Base-by-base conservation (phyloP, 176 grass and related monocot genomes). In the Poa pratensis region DNA sequence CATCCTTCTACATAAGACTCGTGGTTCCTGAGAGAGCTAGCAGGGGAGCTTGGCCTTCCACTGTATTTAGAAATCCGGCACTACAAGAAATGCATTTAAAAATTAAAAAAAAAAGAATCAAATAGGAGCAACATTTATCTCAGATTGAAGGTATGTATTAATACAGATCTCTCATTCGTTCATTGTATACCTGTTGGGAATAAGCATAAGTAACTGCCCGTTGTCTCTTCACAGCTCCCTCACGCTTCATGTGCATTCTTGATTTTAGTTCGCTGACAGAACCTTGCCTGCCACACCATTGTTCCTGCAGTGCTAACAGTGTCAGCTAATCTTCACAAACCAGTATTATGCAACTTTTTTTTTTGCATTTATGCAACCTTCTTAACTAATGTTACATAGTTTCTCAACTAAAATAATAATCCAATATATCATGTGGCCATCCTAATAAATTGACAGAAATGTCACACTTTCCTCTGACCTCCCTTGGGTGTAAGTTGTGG, bases 161-260 rank as follows among this genome's bases (percentile, higher is more conserved):
- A 12, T 12, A 27, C 4, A 43, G 50, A 39, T 40, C 13, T 55
- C 30, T 40, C 34, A 75, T n/a, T 51, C 9, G 35, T 52, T 30
- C 53, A 76, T 73, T 66, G 70, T 84, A 45, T 78, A 98, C 93
- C 96, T 95, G 85, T 30, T 89, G 91, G 34, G 86, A 87, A 54
- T 90, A 83, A 51, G 89, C 89, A 77, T 95, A 95, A 67, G 88
- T 52, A 84, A 92, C 88, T 23, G 89, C 91, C 22, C 93, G 87
- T 48, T 94, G 93, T 80, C 93, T 92, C 69, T 90, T 95, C n/a
- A 87, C 69, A 52, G 86, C 89, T 60, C 91, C 93, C 76, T 92
- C 89, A 34, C 90, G 91, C 45, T 78, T 95, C 80, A 89, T 90
- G 26, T 92, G 91, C 79, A 95, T 69, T 40, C 87, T 94, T 61